These are phyloP conservation scores for Cercospora zeae-maydis DNA, from an alignment of 2,329 filamentous ascomycete genomes.

Conservation along the genomic window DNA sequence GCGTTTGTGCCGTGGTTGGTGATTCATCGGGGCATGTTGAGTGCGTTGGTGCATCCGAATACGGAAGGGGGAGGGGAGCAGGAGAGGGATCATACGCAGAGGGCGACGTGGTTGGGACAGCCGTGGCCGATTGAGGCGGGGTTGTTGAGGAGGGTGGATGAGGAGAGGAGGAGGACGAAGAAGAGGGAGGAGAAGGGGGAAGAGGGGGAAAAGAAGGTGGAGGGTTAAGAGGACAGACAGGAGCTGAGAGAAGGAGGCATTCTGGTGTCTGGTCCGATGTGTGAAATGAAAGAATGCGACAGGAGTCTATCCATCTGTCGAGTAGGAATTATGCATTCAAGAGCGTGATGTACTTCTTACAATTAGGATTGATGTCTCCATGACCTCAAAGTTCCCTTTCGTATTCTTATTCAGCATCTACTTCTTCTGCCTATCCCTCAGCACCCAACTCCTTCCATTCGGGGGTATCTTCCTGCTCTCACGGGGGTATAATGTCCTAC, in stretches of 20 bases:
- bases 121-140: conserved; percentile 58
- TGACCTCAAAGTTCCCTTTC: not conserved
- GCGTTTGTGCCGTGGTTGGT: conserved; percentile 84
- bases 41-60: conserved; percentile 78
- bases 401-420: not conserved
- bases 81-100: conserved; percentile 61
- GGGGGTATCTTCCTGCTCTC: not conserved
- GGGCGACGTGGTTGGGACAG: conserved; percentile 70
- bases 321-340: too few relatives aligned
- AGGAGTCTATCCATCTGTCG: too few relatives aligned
- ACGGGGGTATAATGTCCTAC: not conserved
- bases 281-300: too few relatives aligned
- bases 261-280: too few relatives aligned
- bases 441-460: not conserved
- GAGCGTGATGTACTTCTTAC: not conserved
- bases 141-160: conserved; percentile 43
- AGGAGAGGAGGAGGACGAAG: conserved; percentile 3
- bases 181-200: conserved; percentile 7
- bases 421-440: not conserved
- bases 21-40: conserved; percentile 75
- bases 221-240: not conserved
- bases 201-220: not conserved
- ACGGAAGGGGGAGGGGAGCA: conserved; percentile 54
- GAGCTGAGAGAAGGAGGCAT: not conserved
- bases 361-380: not conserved